A percentile compares a stretch with the other conserved stretches of the same genome.
Evolutionary conservation across 495 filamentous ascomycete genomes (phyloP).

Genomic region (Xylaria nigripes): DNA sequence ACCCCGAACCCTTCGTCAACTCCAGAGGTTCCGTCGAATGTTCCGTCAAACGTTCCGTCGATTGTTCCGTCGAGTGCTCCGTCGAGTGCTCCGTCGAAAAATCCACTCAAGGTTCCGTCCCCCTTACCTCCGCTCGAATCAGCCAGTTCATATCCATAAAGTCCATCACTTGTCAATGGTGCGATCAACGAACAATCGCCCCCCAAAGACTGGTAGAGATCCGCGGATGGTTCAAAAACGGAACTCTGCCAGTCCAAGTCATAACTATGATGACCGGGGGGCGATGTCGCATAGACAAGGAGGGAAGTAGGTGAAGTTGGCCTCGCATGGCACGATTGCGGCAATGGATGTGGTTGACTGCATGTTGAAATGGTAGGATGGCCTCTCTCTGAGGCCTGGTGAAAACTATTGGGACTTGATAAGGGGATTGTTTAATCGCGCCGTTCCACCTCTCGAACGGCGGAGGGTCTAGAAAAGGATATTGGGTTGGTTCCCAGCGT

Average conservation of each 20-base stretch:
- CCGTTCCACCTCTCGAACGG: slow-evolving; percentile 22
- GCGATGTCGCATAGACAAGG: slow-evolving; percentile 14
- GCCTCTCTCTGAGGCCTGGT: slow-evolving; percentile 22
- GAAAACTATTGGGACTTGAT: slow-evolving; percentile 17
- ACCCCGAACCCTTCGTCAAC: neutral
- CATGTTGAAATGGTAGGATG: slow-evolving; percentile 27
- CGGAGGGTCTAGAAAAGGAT: slow-evolving; percentile 1
- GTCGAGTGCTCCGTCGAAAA: neutral
- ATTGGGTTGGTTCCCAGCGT: slow-evolving; percentile 11
- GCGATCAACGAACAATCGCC: slow-evolving; percentile 10
- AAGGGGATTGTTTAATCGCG: slow-evolving; percentile 15
- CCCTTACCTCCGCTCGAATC: slow-evolving; percentile 9
- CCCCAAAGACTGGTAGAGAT: slow-evolving; percentile 24
- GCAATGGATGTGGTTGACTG: slow-evolving; percentile 2
- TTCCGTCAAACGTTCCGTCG: neutral
- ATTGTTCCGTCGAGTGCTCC: neutral
- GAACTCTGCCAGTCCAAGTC: slow-evolving; percentile 23
- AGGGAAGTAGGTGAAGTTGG: slow-evolving; percentile 16
- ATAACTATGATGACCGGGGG: slow-evolving; percentile 19
- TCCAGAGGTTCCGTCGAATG: neutral
- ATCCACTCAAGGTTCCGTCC: neutral
- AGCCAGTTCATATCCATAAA: slow-evolving; percentile 16
- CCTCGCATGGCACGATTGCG: slow-evolving; percentile 12
- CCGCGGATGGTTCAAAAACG: slow-evolving; percentile 23
- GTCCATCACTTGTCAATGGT: slow-evolving; percentile 20